These are phyloP conservation scores for Dryas octopetala DNA, from an alignment of 306 rosid genomes.

Conservation along the genomic window DNA sequence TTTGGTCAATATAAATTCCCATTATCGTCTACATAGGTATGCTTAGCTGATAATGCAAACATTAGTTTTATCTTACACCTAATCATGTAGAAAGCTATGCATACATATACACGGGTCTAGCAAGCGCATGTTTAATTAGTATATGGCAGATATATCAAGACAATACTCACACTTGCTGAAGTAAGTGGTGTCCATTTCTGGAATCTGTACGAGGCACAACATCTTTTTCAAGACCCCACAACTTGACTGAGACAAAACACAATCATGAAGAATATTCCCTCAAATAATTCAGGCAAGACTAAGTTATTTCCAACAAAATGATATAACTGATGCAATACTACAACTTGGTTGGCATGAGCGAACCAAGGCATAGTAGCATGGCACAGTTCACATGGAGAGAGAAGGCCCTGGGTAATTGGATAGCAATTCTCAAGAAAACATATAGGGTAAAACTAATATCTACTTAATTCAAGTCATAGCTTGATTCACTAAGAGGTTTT, in stretches of 20 bases:
- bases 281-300: conserved; percentile 29
- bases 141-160: conserved; percentile 11
- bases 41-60: conserved; percentile 6
- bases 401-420: conserved; percentile 11
- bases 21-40: background rate
- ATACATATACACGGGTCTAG: background rate
- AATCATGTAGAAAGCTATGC: background rate
- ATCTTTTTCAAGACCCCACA: conserved; percentile 40
- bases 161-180: conserved; percentile 19
- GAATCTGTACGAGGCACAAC: conserved; percentile 34
- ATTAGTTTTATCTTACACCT: background rate
- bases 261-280: conserved; percentile 44
- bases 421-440: background rate
- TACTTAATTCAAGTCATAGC: background rate
- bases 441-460: background rate
- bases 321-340: conserved; percentile 12
- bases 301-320: conserved; percentile 10
- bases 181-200: conserved; percentile 27
- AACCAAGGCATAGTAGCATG: conserved; percentile 14
- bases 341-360: conserved; percentile 19
- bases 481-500: conserved; percentile 5
- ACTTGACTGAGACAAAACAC: conserved; percentile 36
- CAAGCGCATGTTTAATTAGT: background rate
- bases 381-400: conserved; percentile 18
- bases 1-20: background rate